Conservation (phyloP, 1,139 yeast species). For the Saccharomyces hybrid region DNA sequence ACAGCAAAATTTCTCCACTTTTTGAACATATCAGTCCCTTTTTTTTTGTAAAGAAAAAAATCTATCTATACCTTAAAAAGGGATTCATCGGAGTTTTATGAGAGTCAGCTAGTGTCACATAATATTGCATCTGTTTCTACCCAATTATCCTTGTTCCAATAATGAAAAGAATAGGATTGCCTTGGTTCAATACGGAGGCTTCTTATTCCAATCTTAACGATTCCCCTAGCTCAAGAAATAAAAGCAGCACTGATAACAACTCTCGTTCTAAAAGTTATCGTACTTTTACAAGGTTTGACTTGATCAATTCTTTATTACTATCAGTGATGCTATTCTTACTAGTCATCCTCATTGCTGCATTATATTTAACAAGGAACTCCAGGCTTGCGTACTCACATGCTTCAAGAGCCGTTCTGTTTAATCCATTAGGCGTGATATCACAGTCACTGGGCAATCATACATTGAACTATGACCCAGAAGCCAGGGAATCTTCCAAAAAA, state of each 20-base stretch:
- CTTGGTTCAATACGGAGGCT: not conserved
- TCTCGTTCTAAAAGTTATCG: not conserved
- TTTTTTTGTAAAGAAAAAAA: not conserved
- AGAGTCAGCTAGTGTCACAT: not conserved
- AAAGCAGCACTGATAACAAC: not conserved
- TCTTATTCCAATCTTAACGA: not conserved
- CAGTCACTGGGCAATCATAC: not conserved
- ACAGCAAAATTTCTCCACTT: not conserved
- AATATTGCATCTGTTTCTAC: not conserved
- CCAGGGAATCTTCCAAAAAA: slow-evolving; percentile 27
- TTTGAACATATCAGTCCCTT: not conserved
- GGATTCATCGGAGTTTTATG: not conserved
- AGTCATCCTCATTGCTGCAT: not conserved
- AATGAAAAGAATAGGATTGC: not conserved
- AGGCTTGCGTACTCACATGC: not conserved
- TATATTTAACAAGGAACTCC: not conserved
- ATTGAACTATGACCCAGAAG: slow-evolving; percentile 5
- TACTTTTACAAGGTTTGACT: not conserved
- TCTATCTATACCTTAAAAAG: not conserved
- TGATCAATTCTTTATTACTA: not conserved
- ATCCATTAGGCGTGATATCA: not conserved
- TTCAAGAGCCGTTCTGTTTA: slow-evolving; percentile 1
- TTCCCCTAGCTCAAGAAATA: not conserved
- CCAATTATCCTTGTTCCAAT: not conserved
- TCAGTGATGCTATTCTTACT: not conserved